phyloP scores from a whole-genome alignment of 2,329 filamentous ascomycete species.

The Xylaria multiplex region DNA sequence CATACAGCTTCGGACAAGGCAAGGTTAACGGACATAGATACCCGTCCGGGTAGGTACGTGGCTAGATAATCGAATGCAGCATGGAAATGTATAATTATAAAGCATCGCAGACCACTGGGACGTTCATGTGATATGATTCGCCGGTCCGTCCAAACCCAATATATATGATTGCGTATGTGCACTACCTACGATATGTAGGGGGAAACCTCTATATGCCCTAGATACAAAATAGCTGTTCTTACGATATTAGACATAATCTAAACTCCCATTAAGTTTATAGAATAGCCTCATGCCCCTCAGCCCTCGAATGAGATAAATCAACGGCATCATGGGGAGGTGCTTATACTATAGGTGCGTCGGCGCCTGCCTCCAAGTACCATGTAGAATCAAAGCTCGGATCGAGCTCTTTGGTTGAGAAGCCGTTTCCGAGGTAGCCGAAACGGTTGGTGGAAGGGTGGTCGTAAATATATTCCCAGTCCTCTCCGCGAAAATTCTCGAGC shows the following conservation, averaged over 20 bases:
- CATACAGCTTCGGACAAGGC: background rate
- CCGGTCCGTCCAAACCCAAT: background rate
- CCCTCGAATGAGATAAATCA: background rate
- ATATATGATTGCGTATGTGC: background rate
- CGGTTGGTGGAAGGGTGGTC: constrained; percentile 54
- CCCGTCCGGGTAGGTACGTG: background rate
- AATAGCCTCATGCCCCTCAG: background rate
- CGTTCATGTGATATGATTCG: background rate
- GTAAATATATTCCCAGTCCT: constrained; percentile 65
- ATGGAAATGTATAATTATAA: background rate
- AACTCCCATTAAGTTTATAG: background rate
- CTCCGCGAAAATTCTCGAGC: constrained; percentile 60
- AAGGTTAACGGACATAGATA: background rate
- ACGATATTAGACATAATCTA: background rate
- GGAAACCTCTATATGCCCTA: background rate
- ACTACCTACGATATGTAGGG: too few relatives aligned
- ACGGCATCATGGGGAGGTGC: background rate
- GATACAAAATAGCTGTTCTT: background rate
- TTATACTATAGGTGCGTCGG: constrained; percentile 32
- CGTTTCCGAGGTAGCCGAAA: constrained; percentile 64
- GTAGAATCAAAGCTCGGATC: constrained; percentile 52
- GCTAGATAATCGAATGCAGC: background rate
- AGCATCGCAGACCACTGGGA: background rate
- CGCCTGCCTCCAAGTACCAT: constrained; percentile 55
- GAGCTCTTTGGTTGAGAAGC: constrained; percentile 60